A percentile compares a stretch with the other conserved stretches of the same genome.
These are phyloP conservation scores for Inga leiocalycina DNA, from an alignment of 306 rosid species.

Conservation along the genomic window DNA sequence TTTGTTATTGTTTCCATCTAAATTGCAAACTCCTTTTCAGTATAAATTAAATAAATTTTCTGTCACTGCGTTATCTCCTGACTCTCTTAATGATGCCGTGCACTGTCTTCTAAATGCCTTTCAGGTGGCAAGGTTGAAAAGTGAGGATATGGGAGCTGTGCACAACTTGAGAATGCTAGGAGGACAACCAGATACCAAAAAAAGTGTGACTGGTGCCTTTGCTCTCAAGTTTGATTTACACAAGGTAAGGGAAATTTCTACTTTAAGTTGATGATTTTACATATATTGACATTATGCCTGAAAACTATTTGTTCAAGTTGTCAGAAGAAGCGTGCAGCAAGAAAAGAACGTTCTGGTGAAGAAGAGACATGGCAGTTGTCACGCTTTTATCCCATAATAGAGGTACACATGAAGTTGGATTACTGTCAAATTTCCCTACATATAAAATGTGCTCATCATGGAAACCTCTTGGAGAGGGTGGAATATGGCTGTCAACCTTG, in stretches of 20 bases:
- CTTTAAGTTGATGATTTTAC: slow-evolving; percentile 12
- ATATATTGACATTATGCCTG: slow-evolving; percentile 33
- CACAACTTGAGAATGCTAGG: slow-evolving; percentile 77
- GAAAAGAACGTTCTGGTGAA: slow-evolving; percentile 83
- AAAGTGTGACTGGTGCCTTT: slow-evolving; percentile 56
- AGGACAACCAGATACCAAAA: slow-evolving; percentile 70
- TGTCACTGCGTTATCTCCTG: slow-evolving; percentile 2
- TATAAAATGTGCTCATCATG: slow-evolving; percentile 6
- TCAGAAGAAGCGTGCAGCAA: slow-evolving; percentile 85
- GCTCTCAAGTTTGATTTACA: slow-evolving; percentile 83
- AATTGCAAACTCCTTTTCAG: slow-evolving; percentile 20
- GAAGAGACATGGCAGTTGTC: slow-evolving; percentile 86
- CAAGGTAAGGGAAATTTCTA: slow-evolving; percentile 55
- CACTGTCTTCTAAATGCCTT: slow-evolving; percentile 32
- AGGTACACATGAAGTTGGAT: slow-evolving; percentile 51
- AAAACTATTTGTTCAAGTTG: slow-evolving; percentile 34
- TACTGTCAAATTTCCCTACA: slow-evolving; percentile 12
- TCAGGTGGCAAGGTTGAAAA: slow-evolving; percentile 75
- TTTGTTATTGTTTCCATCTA: slow-evolving; percentile 21
- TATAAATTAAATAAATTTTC: neutral
- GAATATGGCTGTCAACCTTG: neutral
- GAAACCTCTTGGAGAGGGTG: slow-evolving; percentile 17
- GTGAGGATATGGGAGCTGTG: slow-evolving; percentile 76
- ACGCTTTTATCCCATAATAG: slow-evolving; percentile 91
- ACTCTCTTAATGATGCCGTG: slow-evolving; percentile 20